Evolutionary conservation across 139 green algal genomes (phyloP), one percentile per base, ranked within the genome.

Genomic region (Yamagishiella unicocca): DNA sequence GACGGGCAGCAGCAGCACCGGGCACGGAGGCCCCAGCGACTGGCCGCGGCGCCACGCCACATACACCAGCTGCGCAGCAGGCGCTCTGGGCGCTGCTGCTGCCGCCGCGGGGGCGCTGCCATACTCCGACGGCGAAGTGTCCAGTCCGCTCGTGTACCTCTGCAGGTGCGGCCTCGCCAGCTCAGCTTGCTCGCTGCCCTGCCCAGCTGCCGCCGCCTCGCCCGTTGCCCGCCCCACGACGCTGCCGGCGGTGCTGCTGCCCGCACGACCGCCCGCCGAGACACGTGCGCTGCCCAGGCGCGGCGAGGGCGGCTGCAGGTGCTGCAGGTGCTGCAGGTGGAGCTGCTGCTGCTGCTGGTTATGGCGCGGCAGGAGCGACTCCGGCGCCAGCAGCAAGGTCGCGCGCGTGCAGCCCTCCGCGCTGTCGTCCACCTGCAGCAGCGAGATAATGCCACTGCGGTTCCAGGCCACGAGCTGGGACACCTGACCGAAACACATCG

Each of bases 401-500:
- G 42, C 61, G 10, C 29, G 40, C 2, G 79, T 85, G 38, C 29
- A 33, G 14, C 29, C 42, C n/a, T 75, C 61, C 2, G 61, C 29
- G 10, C 35, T 61, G 43, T 85, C 79, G 61, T 85, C 79, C 19
- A 75, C 4, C 43, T 85, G 79, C 2, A 75, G 14, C 27, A 85
- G 38, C 3, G 40, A 29, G 17, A 85, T 33, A 17, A 33, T 37
- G 40, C 79, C 79, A n/a, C 0, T 31, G 40, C 79, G 79, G 61
- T 27, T 50, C 79, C 79, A 85, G 8, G 79, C 79, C 22, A 85
- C 79, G 40, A 85, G 42, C 79, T 85, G 79, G 8, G 79, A 85
- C 4, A 85, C 42, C 40, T 46, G 61, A 6, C 19, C 61, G 2
- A 46, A 5, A 8, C n/a, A 35, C 29, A 43, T n/a, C 33, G 54